Base-by-base conservation (phyloP, 768 basidiomycete genomes). In the Amanita exitialis region DNA sequence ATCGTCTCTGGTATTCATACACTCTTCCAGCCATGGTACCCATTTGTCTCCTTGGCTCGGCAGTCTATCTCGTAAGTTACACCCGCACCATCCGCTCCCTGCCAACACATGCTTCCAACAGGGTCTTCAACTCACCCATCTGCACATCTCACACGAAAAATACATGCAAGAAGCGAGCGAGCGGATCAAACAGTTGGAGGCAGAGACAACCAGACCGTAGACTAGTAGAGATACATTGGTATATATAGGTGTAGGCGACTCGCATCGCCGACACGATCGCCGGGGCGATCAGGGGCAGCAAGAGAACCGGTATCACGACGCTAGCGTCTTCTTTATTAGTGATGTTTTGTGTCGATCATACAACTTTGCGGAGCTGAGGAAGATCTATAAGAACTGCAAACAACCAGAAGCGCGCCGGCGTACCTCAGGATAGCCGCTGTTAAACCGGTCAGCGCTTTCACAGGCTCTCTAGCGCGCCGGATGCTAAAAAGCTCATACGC, bases 401-500 rank as follows among this genome's bases (percentile, higher is more conserved):
- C 47, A 49, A 13, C 18, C 43, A 41, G 47, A 47, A 32, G 49
- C 35, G 10, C 35, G n/a, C 37, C 25, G 37, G 27, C 66, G 44
- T 66, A 90, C 89, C 89, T 88, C 52, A 92, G 68, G 48, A 85
- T 67, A 13, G 83, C 90, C 44, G 88, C 76, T 21, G 69, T 69
- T 43, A 92, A 69, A 20, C 90, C 90, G 30, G 79, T 68, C 54
- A 83, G 63, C 2, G 87, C 73, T 64, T 86, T 80, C 7, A 86
- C 66, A 18, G 76, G 66, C 46, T 79, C 74, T 57, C 72, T 77
- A 38, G 73, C 83, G 16, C 79, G 74, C 58, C 79, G 77, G 54
- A 90, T 58, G 53, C 72, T 70, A 71, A 90, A 90, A n/a, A 90
- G 65, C 49, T 89, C 83, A 61, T 86, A 92, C 5, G 86, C 89